These are phyloP conservation scores for Ramalina intermedia DNA, from an alignment of 495 filamentous ascomycete species.

Conservation along the genomic window DNA sequence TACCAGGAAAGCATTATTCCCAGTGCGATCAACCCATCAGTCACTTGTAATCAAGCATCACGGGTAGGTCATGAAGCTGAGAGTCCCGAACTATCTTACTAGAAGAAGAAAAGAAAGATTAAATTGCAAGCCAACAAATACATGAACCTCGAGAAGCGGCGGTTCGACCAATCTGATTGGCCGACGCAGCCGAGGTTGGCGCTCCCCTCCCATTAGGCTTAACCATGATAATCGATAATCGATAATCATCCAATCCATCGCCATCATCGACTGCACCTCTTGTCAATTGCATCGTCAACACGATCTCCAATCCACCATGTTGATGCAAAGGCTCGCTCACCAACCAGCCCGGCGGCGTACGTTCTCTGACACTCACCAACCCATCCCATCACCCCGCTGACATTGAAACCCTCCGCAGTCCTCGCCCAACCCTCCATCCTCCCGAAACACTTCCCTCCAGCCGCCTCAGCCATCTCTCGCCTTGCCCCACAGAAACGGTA, in stretches of 20 bases:
- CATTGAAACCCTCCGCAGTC: conserved; percentile 12
- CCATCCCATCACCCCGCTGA: conserved; percentile 20
- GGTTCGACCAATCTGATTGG: conserved; percentile 1
- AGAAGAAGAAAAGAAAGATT: conserved; percentile 15
- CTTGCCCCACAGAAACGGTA: conserved; percentile 1
- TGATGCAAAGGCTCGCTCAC: conserved; percentile 50
- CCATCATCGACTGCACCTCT: background rate
- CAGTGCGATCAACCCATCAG: conserved; percentile 7
- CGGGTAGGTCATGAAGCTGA: conserved; percentile 25
- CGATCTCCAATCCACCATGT: conserved; percentile 32
- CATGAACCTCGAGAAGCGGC: background rate
- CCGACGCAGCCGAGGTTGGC: conserved; percentile 5
- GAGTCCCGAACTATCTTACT: conserved; percentile 20
- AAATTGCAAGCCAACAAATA: conserved; percentile 4
- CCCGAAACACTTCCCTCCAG: conserved; percentile 19
- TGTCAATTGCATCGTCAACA: conserved; percentile 3
- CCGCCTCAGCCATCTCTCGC: background rate
- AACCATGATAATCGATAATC: background rate
- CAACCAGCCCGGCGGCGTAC: conserved; percentile 57
- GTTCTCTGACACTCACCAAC: conserved; percentile 17
- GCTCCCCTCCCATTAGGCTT: background rate
- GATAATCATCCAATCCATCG: background rate
- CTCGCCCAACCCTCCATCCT: conserved; percentile 36
- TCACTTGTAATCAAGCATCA: conserved; percentile 18
- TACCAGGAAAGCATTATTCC: conserved; percentile 22